phyloP scores from a whole-genome alignment of 2,329 filamentous ascomycete species.

The Fusarium sp. region DNA sequence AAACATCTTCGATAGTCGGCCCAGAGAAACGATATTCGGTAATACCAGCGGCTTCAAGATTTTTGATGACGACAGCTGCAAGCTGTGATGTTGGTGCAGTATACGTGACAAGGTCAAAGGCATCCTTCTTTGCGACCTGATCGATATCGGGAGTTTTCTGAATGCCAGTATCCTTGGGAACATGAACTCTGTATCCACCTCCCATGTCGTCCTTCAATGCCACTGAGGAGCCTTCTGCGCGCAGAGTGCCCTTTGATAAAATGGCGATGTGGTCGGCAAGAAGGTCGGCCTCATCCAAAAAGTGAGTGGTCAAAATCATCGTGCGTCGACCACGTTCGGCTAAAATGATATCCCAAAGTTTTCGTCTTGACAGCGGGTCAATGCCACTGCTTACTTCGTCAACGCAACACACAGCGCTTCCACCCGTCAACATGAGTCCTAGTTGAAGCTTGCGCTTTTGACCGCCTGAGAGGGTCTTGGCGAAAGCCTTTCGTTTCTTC shows the following conservation, averaged over 20 bases:
- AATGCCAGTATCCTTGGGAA: constrained; percentile 68
- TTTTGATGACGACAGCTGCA: constrained; percentile 76
- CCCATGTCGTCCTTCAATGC: constrained; percentile 85
- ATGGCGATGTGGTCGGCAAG: constrained; percentile 91
- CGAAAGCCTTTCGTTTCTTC: constrained; percentile 76
- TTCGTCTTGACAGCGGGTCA: constrained; percentile 85
- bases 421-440: constrained; percentile 95
- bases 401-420: constrained; percentile 87
- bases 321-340: constrained; percentile 85
- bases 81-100: constrained; percentile 74
- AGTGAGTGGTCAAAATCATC: constrained; percentile 91
- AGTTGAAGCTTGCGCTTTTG: constrained; percentile 94
- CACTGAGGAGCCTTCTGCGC: constrained; percentile 85
- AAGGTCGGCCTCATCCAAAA: constrained; percentile 91
- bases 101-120: constrained; percentile 80
- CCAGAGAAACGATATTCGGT: constrained; percentile 86
- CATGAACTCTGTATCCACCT: constrained; percentile 84
- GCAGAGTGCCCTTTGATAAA: constrained; percentile 83
- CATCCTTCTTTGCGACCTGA: constrained; percentile 66
- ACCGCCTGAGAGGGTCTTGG: constrained; percentile 86
- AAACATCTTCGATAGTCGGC: constrained; percentile 93
- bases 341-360: constrained; percentile 94
- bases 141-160: constrained; percentile 62
- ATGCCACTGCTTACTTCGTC: constrained; percentile 92
- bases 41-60: constrained; percentile 74